These are phyloP conservation scores for Silene conica DNA, from an alignment of 148 eudicot species.

Conservation along the genomic window DNA sequence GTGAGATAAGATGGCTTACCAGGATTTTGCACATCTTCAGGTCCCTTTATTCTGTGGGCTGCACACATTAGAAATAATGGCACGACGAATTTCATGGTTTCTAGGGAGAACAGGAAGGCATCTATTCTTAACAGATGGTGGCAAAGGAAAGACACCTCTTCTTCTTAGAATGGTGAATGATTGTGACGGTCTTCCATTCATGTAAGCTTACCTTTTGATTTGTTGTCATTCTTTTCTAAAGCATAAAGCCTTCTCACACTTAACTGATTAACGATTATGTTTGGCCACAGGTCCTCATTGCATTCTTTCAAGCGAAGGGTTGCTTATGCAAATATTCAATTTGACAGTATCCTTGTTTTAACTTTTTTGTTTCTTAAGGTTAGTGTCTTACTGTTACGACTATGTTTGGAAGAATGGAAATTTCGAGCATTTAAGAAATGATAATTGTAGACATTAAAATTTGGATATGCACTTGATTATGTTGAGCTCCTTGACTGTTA, in stretches of 20 bases:
- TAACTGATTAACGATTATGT: constrained; percentile 3
- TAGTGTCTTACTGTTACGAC: not conserved
- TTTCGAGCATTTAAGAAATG: not conserved
- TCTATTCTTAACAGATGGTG: too few relatives aligned
- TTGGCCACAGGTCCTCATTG: constrained; percentile 68
- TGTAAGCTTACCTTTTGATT: constrained; percentile 42
- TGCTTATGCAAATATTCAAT: constrained; percentile 8
- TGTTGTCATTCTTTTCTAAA: not conserved
- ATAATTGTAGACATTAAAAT: too few relatives aligned
- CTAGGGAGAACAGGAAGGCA: too few relatives aligned
- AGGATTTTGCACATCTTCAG: constrained; percentile 26
- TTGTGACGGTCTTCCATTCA: constrained; percentile 61
- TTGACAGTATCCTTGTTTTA: not conserved
- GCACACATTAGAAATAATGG: too few relatives aligned
- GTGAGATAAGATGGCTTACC: not conserved
- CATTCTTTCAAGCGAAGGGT: constrained; percentile 72
- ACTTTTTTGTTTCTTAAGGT: not conserved
- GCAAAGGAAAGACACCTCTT: not conserved
- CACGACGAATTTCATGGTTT: too few relatives aligned
- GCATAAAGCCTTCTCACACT: not conserved
- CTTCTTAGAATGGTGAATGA: constrained; percentile 50
- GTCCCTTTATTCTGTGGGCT: constrained; percentile 79
- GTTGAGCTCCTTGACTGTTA: constrained; percentile 39
- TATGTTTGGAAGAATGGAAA: not conserved
- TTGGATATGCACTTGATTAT: not conserved